These are phyloP conservation scores for Asclepias syriaca DNA, from an alignment of 257 asterid genomes.

Conservation along the genomic window DNA sequence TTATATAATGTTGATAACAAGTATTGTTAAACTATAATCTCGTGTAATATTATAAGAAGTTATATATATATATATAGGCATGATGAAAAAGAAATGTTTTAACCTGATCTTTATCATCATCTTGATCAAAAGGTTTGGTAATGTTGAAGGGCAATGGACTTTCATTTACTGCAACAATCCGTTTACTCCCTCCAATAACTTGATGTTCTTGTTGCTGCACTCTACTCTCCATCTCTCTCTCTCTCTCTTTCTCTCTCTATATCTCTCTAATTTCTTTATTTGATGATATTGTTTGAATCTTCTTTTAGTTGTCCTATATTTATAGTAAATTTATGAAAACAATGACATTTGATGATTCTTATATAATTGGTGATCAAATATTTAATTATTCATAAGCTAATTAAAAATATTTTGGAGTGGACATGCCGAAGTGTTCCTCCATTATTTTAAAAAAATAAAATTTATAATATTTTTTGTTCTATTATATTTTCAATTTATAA, in stretches of 20 bases:
- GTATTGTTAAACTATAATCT: no score
- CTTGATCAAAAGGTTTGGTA: slow-evolving; percentile 21
- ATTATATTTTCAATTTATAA: no score
- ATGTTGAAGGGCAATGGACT: slow-evolving; percentile 30
- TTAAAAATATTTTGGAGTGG: no score
- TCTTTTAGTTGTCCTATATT: not conserved
- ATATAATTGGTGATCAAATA: not conserved
- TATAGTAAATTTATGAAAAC: not conserved
- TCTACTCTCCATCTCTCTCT: slow-evolving; percentile 41
- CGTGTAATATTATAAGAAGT: no score
- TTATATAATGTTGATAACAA: no score
- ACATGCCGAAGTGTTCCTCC: no score
- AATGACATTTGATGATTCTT: no score
- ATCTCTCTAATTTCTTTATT: not conserved
- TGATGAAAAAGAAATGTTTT: not conserved
- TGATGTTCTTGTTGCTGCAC: slow-evolving; percentile 26
- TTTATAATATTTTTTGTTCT: no score
- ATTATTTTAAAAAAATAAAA: no score
- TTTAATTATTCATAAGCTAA: not conserved
- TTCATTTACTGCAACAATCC: slow-evolving; percentile 31
- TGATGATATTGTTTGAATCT: not conserved
- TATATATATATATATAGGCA: no score
- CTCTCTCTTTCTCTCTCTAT: not conserved
- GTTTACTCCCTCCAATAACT: slow-evolving; percentile 36
- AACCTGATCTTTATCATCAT: slow-evolving; percentile 7